Evolutionary conservation across 225 moss, liverwort and hornwort species (phyloP), one percentile per base, ranked within the genome.

Genomic region (Straminergon stramineum): DNA sequence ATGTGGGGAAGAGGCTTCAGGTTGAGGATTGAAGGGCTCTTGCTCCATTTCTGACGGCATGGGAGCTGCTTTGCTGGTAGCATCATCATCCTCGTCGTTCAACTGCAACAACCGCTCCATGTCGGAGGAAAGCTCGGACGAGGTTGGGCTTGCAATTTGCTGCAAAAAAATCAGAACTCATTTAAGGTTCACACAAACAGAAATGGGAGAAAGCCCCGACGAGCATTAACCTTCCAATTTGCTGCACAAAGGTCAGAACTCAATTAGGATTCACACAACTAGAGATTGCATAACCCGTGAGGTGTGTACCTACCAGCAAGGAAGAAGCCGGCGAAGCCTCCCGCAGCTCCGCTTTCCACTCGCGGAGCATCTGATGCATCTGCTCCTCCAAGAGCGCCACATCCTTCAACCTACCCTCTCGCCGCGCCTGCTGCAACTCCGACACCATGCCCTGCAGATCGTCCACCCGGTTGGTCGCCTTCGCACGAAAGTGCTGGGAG

Each of bases 401-500:
- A 90, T 95, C 95, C 90, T 93, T 95, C 89, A 95, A 70, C 41
- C 95, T 92, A 86, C 92, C 92, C 77, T 95, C 95, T 55, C 95
- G 92, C 86, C 95, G 91, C 26, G 95, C 95, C 77, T 95, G 92
- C 89, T 95, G 95, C 88, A 93, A 93, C 68, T 95, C 95, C 57
- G 95, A 93, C 55, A 95, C 95, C 93, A 95, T 93, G 65, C 92
- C 90, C 89, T 95, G 95, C 79, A 95, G 85, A 91, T 95, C 95
- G 82, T 95, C 92, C 88, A 95, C 95, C 75, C 93, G 86, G 69
- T 93, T 92, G 67, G 89, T 95, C 73, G 95, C 95, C 86, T 95
- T 95, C 39, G 92, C 91, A 81, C 95, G 85, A 77, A 92, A 95
- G 84, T 95, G 92, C 95, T 95, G 95, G 39, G 93, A 93, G 85